These are phyloP conservation scores for Biancaea sappan DNA, from an alignment of 306 rosid genomes.

Conservation along the genomic window DNA sequence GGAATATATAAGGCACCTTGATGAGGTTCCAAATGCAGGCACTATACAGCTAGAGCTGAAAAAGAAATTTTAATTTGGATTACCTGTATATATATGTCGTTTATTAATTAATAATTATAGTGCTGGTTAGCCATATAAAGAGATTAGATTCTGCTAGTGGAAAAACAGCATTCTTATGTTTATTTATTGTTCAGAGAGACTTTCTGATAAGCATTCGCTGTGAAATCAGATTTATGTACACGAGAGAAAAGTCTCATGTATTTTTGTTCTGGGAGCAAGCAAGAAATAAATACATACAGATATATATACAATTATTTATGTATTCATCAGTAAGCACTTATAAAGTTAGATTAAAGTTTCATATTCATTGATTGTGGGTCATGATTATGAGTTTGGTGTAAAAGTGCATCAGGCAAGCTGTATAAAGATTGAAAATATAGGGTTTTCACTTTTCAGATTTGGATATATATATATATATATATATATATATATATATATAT, in stretches of 20 bases:
- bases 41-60: neutral
- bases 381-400: neutral
- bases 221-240: neutral
- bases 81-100: neutral
- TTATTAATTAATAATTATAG: neutral
- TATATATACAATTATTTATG: too few species aligned
- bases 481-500: neutral
- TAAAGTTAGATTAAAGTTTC: constrained; percentile 5
- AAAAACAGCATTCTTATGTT: neutral
- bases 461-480: neutral
- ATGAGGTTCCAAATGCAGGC: neutral
- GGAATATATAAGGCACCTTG: constrained; percentile 28
- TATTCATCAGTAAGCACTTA: neutral
- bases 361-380: constrained; percentile 5
- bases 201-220: constrained; percentile 13
- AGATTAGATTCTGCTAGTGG: neutral
- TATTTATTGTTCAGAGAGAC: too few species aligned
- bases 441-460: constrained; percentile 21
- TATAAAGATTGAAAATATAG: neutral
- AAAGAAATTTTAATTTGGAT: neutral
- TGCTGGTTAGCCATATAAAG: neutral
- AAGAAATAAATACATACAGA: too few species aligned
- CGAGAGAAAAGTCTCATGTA: neutral
- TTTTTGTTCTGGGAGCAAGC: neutral
- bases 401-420: neutral